These are phyloP conservation scores for Teratosphaeria gauchensis DNA, from an alignment of 2,329 filamentous ascomycete species.

Conservation along the genomic window DNA sequence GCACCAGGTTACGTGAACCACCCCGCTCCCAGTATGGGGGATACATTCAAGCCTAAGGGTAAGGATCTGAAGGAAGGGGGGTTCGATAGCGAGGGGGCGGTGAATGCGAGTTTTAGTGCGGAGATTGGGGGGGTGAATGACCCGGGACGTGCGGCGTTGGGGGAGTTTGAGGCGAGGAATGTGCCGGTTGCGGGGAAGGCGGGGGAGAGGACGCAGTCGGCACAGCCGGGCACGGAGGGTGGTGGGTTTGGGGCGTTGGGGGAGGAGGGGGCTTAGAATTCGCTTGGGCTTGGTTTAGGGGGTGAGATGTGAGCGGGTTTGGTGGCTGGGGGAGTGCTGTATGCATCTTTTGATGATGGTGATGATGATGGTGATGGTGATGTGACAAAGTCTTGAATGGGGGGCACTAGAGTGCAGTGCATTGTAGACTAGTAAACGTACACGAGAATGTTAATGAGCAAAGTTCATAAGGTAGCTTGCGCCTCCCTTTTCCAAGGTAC, in stretches of 20 bases:
- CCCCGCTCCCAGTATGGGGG: conserved; percentile 14
- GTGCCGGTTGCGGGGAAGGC: conserved; percentile 25
- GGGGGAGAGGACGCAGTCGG: conserved; percentile 11
- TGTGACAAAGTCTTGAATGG: too few species aligned
- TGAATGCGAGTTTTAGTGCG: conserved; percentile 42
- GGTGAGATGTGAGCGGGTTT: too few species aligned
- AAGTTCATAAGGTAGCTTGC: too few species aligned
- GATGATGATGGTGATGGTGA: too few species aligned
- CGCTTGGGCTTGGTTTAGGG: too few species aligned
- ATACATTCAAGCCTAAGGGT: conserved; percentile 28
- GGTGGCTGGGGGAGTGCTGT: too few species aligned
- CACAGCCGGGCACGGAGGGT: conserved; percentile 9
- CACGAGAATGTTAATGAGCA: too few species aligned
- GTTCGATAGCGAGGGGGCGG: conserved; percentile 23
- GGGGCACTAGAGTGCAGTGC: too few species aligned
- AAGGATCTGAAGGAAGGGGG: conserved; percentile 18
- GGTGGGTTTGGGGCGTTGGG: conserved; percentile 13
- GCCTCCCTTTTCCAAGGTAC: too few species aligned
- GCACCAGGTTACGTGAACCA: not conserved
- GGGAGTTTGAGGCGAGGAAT: conserved; percentile 25
- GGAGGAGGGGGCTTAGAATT: too few species aligned
- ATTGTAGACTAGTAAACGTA: too few species aligned
- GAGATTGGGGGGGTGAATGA: conserved; percentile 48
- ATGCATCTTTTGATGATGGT: too few species aligned
- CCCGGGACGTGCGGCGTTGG: conserved; percentile 42